phyloP scores from a whole-genome alignment of 139 green algal species.

The Micractinium sp. region DNA sequence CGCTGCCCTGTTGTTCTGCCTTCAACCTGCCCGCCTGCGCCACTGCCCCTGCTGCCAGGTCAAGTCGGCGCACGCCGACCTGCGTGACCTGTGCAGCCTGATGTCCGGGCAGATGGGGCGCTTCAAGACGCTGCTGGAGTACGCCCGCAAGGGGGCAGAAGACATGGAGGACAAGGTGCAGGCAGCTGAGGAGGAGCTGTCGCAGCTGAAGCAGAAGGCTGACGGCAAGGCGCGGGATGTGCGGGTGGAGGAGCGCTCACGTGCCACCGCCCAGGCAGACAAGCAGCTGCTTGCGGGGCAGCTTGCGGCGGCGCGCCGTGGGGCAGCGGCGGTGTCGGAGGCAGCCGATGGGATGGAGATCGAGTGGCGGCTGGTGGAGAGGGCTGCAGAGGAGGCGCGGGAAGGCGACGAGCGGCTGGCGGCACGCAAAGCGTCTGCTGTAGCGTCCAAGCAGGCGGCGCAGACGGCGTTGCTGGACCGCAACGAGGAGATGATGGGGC shows the following conservation, averaged over 20 bases:
- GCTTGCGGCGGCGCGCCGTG: not conserved
- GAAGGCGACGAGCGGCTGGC: not conserved
- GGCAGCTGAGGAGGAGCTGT: conserved; percentile 18
- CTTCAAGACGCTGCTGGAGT: not conserved
- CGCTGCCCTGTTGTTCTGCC: not conserved
- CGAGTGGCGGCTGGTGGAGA: not conserved
- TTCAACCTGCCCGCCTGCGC: not conserved
- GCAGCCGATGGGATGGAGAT: not conserved
- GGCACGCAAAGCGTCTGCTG: not conserved
- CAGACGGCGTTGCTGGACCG: conserved; percentile 77
- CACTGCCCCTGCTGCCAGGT: not conserved
- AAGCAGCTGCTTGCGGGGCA: not conserved
- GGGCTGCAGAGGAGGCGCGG: not conserved
- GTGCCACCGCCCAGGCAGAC: not conserved
- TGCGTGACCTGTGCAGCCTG: conserved; percentile 5
- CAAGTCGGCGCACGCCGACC: not conserved
- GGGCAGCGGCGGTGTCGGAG: not conserved
- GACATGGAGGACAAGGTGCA: conserved; percentile 5
- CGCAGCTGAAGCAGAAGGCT: not conserved
- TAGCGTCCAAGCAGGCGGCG: conserved; percentile 9
- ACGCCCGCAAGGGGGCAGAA: not conserved
- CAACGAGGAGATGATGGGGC: conserved; percentile 87
- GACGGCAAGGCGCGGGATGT: not conserved
- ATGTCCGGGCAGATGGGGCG: conserved; percentile 34
- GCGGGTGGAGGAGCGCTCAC: not conserved